Conservation (phyloP, 495 filamentous ascomycete species). For the Penicillium mononematosum region DNA sequence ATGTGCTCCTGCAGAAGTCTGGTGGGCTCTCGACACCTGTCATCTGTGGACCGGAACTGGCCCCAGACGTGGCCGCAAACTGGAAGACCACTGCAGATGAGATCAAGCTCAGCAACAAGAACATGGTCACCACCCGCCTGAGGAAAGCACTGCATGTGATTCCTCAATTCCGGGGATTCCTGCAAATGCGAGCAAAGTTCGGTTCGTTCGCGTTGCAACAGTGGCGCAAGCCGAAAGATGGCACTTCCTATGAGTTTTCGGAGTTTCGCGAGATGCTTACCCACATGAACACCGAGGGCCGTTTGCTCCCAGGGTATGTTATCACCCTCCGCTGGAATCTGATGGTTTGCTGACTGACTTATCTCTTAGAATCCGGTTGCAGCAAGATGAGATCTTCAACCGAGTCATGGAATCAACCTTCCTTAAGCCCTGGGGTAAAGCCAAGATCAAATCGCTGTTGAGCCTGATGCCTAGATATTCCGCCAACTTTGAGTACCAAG, state of each 20-base stretch:
- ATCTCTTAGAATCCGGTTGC: conserved; percentile 23
- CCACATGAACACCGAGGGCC: background rate
- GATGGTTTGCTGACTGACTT: background rate
- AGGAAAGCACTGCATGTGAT: conserved; percentile 1
- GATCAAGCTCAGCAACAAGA: conserved; percentile 3
- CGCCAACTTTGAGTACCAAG: conserved; percentile 45
- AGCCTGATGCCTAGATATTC: conserved; percentile 33
- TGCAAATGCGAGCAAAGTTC: conserved; percentile 11
- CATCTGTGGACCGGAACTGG: conserved; percentile 2
- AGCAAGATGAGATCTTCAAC: conserved; percentile 25
- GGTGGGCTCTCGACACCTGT: background rate
- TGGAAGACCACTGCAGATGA: background rate
- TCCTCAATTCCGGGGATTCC: background rate
- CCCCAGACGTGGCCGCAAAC: background rate
- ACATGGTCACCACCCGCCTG: background rate
- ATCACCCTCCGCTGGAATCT: background rate
- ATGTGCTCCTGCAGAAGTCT: background rate
- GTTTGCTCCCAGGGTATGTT: conserved; percentile 6
- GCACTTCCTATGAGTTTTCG: background rate
- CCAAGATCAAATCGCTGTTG: conserved; percentile 24
- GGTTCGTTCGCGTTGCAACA: background rate
- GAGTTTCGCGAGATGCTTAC: conserved; percentile 9
- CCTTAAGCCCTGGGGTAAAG: conserved; percentile 49
- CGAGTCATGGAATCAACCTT: conserved; percentile 35
- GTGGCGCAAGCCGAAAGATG: background rate